A percentile compares a stretch with the other conserved stretches of the same genome.
phyloP scores from a whole-genome alignment of 176 grass and related monocot genomes.

The Triticum aestivum region IWGSC_CS_RefSeq_v2.1 NC_057803.1:682521486-682521985 shows the following conservation, averaged over 20 bases:
- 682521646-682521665: conserved; percentile 53
- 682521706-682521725: conserved; percentile 80
- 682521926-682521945: conserved; percentile 48
- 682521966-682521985: conserved; percentile 56
- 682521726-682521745: conserved; percentile 67
- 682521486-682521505: neutral
- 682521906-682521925: conserved; percentile 63
- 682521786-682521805: conserved; percentile 78
- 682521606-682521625: conserved; percentile 77
- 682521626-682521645: conserved; percentile 59
- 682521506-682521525: neutral
- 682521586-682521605: conserved; percentile 72
- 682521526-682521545: neutral
- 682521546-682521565: conserved; percentile 86
- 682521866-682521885: neutral
- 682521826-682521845: conserved; percentile 46
- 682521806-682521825: conserved; percentile 65
- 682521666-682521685: conserved; percentile 83
- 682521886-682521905: conserved; percentile 3
- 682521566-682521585: conserved; percentile 83
- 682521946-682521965: conserved; percentile 68
- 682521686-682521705: conserved; percentile 80
- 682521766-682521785: conserved; percentile 90
- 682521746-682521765: conserved; percentile 73
- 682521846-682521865: conserved; percentile 37